These are phyloP conservation scores for Cyamopsis tetragonoloba DNA, from an alignment of 306 rosid genomes.

Conservation along the genomic window DNA sequence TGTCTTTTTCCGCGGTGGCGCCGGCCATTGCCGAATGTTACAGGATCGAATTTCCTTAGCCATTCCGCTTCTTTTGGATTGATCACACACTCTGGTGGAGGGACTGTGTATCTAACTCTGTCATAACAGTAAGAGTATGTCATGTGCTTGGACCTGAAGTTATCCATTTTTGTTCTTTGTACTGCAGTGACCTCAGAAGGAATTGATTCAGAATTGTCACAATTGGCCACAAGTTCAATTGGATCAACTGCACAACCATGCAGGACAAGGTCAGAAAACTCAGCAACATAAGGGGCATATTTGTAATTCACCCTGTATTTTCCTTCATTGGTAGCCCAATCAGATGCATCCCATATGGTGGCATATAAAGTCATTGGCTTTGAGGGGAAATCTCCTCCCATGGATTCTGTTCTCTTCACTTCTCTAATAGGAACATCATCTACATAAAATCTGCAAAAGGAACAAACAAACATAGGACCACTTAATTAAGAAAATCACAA, in stretches of 20 bases:
- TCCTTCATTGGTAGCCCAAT: constrained; percentile 98
- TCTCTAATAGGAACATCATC: constrained; percentile 89
- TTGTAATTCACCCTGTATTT: constrained; percentile 88
- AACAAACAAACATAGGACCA: not conserved
- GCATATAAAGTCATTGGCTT: constrained; percentile 95
- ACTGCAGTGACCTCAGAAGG: constrained; percentile 43
- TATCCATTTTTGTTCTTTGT: constrained; percentile 60
- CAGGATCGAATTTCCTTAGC: constrained; percentile 65
- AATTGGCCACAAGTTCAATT: constrained; percentile 46
- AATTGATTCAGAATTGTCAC: constrained; percentile 46
- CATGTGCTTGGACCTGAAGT: constrained; percentile 72
- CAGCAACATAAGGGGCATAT: constrained; percentile 74
- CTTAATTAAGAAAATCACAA: not conserved
- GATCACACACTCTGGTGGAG: constrained; percentile 75
- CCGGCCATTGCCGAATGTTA: constrained; percentile 67
- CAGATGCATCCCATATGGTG: constrained; percentile 96
- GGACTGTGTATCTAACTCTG: constrained; percentile 52
- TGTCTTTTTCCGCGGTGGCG: constrained; percentile 56
- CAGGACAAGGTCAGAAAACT: constrained; percentile 71
- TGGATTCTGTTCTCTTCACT: constrained; percentile 59
- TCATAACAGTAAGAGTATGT: constrained; percentile 95
- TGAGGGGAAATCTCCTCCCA: constrained; percentile 92
- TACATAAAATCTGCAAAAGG: constrained; percentile 69
- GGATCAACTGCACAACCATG: constrained; percentile 94
- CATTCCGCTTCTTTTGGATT: constrained; percentile 62